A percentile compares a stretch with the other conserved stretches of the same genome.
Conservation (phyloP, 345 rosid genomes). For the Syzygium aromaticum region DNA sequence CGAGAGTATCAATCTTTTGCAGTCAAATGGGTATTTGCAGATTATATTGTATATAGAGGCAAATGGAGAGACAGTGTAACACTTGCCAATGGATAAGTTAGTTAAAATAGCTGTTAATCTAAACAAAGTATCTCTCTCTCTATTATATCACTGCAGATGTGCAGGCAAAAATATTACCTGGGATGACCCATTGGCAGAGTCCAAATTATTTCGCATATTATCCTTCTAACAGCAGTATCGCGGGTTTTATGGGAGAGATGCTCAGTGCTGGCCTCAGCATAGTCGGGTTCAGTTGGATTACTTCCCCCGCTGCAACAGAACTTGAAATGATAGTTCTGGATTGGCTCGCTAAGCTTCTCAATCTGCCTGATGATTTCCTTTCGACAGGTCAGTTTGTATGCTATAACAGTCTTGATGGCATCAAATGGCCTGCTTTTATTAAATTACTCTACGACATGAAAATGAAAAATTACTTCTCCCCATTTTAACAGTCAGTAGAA, state of each 20-base stretch:
- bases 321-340: constrained; percentile 88
- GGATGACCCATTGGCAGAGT: constrained; percentile 91
- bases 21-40: neutral
- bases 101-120: neutral
- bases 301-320: constrained; percentile 93
- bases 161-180: constrained; percentile 63
- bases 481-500: neutral
- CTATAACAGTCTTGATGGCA: neutral
- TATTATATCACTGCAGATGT: constrained; percentile 33
- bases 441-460: neutral
- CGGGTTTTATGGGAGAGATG: constrained; percentile 95
- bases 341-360: constrained; percentile 77
- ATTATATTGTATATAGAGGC: neutral
- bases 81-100: neutral
- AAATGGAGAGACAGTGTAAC: neutral
- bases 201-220: constrained; percentile 74
- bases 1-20: neutral
- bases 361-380: constrained; percentile 64
- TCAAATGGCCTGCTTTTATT: neutral
- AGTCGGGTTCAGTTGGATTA: constrained; percentile 88
- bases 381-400: constrained; percentile 41
- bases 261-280: constrained; percentile 80
- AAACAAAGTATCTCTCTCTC: neutral
- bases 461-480: neutral
- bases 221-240: constrained; percentile 83